These are phyloP conservation scores for Calamus simplicifolius DNA, from an alignment of 176 grass and related monocot species.

Conservation along the genomic window DNA sequence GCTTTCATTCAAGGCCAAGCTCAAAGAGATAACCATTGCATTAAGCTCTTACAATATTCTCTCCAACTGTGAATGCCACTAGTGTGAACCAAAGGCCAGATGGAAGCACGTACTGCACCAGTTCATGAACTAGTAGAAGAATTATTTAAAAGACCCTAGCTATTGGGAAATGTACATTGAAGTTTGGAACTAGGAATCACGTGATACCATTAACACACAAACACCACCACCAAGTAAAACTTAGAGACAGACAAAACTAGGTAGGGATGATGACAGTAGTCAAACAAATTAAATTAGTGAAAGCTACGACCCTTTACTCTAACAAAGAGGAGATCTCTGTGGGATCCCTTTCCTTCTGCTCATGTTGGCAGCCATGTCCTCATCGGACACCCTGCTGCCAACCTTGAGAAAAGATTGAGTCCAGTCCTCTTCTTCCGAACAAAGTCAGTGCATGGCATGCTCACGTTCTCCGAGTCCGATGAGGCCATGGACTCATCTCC, in stretches of 20 bases:
- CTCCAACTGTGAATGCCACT: no score
- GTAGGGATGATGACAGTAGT: background rate
- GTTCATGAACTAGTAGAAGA: no score
- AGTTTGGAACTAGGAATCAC: slow-evolving; percentile 4
- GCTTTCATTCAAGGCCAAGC: no score
- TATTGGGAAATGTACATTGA: slow-evolving; percentile 13
- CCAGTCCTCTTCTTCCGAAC: slow-evolving; percentile 10
- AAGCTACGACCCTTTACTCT: background rate
- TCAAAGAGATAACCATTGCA: no score
- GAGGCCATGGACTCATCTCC: slow-evolving; percentile 2
- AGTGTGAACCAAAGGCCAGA: no score
- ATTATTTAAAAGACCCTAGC: background rate
- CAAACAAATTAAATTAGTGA: background rate
- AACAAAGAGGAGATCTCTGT: slow-evolving; percentile 23
- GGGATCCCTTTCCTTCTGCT: slow-evolving; percentile 23
- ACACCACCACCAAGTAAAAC: background rate
- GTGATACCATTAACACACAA: slow-evolving; percentile 5
- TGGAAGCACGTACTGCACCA: no score
- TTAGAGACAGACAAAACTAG: no score
- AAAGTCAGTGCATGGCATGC: background rate
- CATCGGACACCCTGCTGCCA: background rate
- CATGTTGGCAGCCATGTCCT: slow-evolving; percentile 9
- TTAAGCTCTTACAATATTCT: no score
- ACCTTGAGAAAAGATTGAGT: background rate
- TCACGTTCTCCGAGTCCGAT: slow-evolving; percentile 16